Evolutionary conservation across 2,329 filamentous ascomycete species (phyloP).

Genomic region (Chrysosporium keratinophilum): DNA sequence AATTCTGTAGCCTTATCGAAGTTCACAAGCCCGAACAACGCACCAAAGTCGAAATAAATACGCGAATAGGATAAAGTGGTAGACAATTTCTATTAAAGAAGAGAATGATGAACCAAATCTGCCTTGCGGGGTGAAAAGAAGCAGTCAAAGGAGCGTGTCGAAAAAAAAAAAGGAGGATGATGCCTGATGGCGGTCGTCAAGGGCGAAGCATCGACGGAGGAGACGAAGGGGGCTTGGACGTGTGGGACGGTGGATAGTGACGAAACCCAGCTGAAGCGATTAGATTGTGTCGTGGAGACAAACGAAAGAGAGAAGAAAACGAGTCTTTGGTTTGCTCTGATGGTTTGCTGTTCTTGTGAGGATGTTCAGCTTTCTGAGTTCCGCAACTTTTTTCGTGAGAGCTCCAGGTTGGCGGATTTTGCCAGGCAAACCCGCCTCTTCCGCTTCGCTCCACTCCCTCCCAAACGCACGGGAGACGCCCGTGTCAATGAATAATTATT

Average conservation of each 20-base stretch:
- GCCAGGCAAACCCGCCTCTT: neutral
- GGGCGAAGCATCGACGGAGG: neutral
- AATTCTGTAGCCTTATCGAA: too few relatives aligned
- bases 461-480: too few relatives aligned
- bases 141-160: conserved; percentile 5
- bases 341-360: neutral
- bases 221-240: neutral
- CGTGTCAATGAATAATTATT: too few relatives aligned
- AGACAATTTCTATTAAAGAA: neutral
- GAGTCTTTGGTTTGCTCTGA: neutral
- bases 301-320: neutral
- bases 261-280: neutral
- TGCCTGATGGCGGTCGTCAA: neutral
- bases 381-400: neutral
- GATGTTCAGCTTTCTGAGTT: neutral
- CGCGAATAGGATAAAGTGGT: neutral
- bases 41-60: neutral
- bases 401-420: neutral
- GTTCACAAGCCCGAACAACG: too few relatives aligned
- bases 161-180: neutral
- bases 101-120: neutral
- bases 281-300: neutral
- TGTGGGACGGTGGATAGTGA: neutral
- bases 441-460: neutral
- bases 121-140: neutral